Conservation (phyloP, 106 monocot species). For the Acanthochlamys bracteata region DNA sequence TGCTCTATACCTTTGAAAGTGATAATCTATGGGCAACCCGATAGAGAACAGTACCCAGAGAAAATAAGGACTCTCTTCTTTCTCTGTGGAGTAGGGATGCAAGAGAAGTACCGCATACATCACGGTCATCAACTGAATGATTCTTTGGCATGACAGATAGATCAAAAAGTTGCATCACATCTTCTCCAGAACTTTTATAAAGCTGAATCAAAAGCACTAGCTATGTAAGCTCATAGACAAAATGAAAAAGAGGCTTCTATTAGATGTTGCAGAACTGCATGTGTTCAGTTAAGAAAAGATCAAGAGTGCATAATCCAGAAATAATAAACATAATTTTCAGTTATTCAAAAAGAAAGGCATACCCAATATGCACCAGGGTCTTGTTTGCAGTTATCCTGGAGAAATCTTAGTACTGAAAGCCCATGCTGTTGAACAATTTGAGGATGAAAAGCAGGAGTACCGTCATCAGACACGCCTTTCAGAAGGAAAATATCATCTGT, state of each 20-base stretch:
- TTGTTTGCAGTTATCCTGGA: conserved; percentile 93
- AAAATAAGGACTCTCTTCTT: conserved; percentile 80
- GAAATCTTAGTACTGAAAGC: conserved; percentile 84
- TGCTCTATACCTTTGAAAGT: conserved; percentile 63
- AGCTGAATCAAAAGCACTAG: conserved; percentile 43
- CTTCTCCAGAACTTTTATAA: conserved; percentile 82
- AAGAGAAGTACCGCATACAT: conserved; percentile 34
- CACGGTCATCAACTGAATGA: conserved; percentile 42
- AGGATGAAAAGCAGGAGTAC: conserved; percentile 94
- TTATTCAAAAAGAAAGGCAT: conserved; percentile 9
- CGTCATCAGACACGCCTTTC: conserved; percentile 94
- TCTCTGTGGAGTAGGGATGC: conserved; percentile 68
- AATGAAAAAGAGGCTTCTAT: too few species aligned
- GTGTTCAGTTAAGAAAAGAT: too few species aligned
- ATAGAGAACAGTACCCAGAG: conserved; percentile 83
- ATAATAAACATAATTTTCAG: too few species aligned
- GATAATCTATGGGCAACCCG: conserved; percentile 91
- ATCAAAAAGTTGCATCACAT: conserved; percentile 93
- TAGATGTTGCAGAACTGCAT: too few species aligned
- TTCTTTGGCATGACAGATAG: conserved; percentile 72
- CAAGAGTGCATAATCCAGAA: too few species aligned
- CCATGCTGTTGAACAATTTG: conserved; percentile 97
- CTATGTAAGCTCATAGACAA: too few species aligned
- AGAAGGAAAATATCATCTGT: conserved; percentile 94
- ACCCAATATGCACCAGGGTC: conserved; percentile 99